Evolutionary conservation across 179 eudicot species (phyloP).

Genomic region (Patellifolia procumbens): DNA sequence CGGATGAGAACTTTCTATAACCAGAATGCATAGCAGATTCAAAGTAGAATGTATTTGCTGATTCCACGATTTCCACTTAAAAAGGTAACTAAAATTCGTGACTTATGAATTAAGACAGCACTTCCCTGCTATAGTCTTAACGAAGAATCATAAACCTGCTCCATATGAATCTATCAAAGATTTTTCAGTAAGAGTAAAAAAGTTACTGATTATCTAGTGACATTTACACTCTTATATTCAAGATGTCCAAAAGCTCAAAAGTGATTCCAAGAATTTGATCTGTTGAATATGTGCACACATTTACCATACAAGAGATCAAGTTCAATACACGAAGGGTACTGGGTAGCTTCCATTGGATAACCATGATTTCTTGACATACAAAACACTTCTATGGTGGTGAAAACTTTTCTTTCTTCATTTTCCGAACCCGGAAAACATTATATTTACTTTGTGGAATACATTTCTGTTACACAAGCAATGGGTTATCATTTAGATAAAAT

Average conservation of each 20-base stretch:
- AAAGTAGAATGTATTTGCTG: not conserved
- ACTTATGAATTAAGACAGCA: not conserved
- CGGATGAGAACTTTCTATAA: not conserved
- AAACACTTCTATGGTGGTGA: not conserved
- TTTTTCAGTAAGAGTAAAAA: not conserved
- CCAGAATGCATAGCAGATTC: not conserved
- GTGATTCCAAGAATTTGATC: not conserved
- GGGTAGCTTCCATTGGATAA: not conserved
- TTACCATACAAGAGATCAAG: not conserved
- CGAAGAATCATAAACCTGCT: not conserved
- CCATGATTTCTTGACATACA: not conserved
- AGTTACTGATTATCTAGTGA: not conserved
- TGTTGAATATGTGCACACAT: not conserved
- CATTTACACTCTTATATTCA: not conserved
- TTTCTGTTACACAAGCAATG: not conserved
- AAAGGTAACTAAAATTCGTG: not conserved
- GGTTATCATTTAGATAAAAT: not conserved
- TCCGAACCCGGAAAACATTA: not conserved
- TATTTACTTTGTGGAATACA: not conserved
- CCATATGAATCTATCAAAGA: not conserved
- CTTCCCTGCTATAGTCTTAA: not conserved
- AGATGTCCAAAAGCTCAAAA: slow-evolving; percentile 11
- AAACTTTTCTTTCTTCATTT: not conserved
- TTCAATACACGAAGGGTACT: not conserved
- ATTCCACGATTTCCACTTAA: not conserved